These are phyloP conservation scores for Panicum hallii DNA, from an alignment of 202 grass and related monocot genomes.

Conservation along the genomic window DNA sequence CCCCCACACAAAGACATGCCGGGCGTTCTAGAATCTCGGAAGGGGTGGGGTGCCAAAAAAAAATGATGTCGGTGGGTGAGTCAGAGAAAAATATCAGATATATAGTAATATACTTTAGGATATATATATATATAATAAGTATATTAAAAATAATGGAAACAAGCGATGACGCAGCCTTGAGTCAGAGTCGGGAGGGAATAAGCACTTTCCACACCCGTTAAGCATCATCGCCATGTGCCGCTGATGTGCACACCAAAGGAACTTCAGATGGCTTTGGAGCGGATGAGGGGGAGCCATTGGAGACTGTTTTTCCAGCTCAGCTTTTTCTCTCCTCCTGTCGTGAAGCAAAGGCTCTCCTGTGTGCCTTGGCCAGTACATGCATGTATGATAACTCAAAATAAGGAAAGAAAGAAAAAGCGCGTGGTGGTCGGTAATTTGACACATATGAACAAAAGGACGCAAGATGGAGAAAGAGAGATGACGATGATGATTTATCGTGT, in stretches of 20 bases:
- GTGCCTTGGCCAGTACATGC: background rate
- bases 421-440: background rate
- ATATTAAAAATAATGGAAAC: background rate
- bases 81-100: background rate
- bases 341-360: constrained; percentile 3
- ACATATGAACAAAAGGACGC: too few relatives aligned
- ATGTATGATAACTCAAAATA: too few relatives aligned
- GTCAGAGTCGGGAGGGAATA: constrained; percentile 22
- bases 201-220: constrained; percentile 36
- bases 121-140: background rate
- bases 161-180: constrained; percentile 7
- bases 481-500: background rate
- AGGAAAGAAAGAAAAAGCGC: too few relatives aligned
- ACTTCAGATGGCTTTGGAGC: background rate
- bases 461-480: background rate
- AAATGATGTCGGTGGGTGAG: constrained; percentile 54
- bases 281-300: constrained; percentile 2
- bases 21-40: constrained; percentile 60
- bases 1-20: constrained; percentile 43
- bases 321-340: background rate
- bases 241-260: constrained; percentile 41
- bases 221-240: constrained; percentile 49
- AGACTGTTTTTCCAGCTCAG: constrained; percentile 20
- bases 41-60: constrained; percentile 34
- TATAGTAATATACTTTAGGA: background rate